Evolutionary conservation across 768 basidiomycete genomes (phyloP), one percentile per base, ranked within the genome.

Genomic region (Artomyces pyxidatus): DNA sequence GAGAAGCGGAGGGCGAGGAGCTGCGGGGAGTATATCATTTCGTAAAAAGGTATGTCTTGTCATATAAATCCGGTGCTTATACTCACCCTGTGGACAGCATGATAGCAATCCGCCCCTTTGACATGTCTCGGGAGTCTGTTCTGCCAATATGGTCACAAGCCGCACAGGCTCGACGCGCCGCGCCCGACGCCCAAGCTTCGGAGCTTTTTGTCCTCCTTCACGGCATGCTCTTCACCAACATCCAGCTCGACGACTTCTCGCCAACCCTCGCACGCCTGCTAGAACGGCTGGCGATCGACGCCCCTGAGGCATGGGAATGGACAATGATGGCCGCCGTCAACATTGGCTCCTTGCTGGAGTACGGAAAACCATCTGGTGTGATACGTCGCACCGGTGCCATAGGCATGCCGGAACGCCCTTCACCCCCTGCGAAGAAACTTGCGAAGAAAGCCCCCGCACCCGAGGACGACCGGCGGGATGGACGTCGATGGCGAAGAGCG

Each of bases 141-240:
- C 73, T 95, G 3, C 82, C 85, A 0, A 68, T 97, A n/a, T 98
- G 94, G 84, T 87, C 91, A 6, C 72, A 74, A 3, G 67, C 80
- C 2, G 74, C 84, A 0, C 89, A 92, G 61, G 72, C 80, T 6
- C 78, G 82, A 16, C 83, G 91, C 3, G 76, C 82, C 14, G 74
- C 75, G 9, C 85, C 93, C 2, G 92, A 95, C 55, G 80, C 87
- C 5, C 71, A 69, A 1, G 75, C 74, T 0, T 66, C 85, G 0
- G 91, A 93, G 22, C 74, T 96, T 0, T 99, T 98, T 56, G 80
- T 98, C 27, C 78, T 91, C 10, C 71, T 99, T 0, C 96, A 98
- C 51, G 94, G 96, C 23, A 94, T 97, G 92, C 75, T 99, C 1
- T 97, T 97, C 68, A 98, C 96, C 12, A 85, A 88, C 55, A 91